phyloP scores from a whole-genome alignment of 148 eudicot species.

The Dianthus caryophyllus region DNA sequence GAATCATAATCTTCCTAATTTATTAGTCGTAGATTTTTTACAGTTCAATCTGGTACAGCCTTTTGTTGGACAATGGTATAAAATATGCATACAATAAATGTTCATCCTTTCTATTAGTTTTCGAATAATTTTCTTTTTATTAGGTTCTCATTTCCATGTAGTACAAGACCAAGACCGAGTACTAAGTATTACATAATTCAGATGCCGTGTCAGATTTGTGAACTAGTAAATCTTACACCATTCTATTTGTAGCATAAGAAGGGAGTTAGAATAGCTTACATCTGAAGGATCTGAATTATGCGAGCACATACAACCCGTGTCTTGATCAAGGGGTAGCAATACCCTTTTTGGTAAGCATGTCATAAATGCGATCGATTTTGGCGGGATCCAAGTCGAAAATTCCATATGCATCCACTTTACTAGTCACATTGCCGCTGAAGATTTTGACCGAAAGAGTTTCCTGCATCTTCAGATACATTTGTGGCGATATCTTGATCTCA shows the following conservation, averaged over 20 bases:
- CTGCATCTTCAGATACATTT: constrained; percentile 62
- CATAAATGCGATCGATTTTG: constrained; percentile 71
- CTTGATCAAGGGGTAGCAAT: constrained; percentile 43
- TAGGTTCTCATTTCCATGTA: background rate
- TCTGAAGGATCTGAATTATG: background rate
- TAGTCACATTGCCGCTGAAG: constrained; percentile 47
- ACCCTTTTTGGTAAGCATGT: constrained; percentile 70
- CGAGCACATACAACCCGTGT: background rate
- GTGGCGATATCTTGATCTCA: constrained; percentile 61
- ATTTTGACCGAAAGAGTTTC: constrained; percentile 51
- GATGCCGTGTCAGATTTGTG: background rate
- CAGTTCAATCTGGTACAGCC: too few species aligned
- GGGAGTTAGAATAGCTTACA: background rate
- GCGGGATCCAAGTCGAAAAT: constrained; percentile 57
- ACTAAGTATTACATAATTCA: background rate
- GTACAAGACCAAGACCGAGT: background rate
- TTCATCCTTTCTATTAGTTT: too few species aligned
- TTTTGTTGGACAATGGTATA: too few species aligned
- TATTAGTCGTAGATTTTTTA: too few species aligned
- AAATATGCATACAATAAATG: too few species aligned
- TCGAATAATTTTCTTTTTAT: too few species aligned
- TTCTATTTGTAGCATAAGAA: background rate
- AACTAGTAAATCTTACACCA: background rate
- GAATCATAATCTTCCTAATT: too few species aligned
- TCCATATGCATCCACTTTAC: constrained; percentile 53